A percentile compares a stretch with the other conserved stretches of the same genome.
Evolutionary conservation across 2,329 filamentous ascomycete genomes (phyloP).

Genomic region (Amauroascus verrucosus): DNA sequence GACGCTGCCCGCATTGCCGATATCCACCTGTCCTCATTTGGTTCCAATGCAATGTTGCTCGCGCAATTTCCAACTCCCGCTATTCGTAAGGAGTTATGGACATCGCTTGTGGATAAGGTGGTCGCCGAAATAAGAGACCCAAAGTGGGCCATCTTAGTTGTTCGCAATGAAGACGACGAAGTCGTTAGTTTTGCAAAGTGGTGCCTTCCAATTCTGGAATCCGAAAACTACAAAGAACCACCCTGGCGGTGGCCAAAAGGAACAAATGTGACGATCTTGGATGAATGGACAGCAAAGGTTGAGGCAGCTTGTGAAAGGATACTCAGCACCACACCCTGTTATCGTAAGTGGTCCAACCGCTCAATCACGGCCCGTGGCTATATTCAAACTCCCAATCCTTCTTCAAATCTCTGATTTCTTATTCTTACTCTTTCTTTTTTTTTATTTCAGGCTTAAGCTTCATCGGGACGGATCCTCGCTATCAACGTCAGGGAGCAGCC

Average conservation of each 20-base stretch:
- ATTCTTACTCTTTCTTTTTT: background rate
- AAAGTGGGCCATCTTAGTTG: slow-evolving; percentile 16
- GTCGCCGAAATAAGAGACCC: slow-evolving; percentile 17
- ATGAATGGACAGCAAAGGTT: slow-evolving; percentile 15
- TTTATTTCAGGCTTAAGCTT: slow-evolving; percentile 17
- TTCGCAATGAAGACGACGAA: slow-evolving; percentile 3
- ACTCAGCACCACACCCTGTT: slow-evolving; percentile 11
- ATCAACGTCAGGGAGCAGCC: slow-evolving; percentile 18
- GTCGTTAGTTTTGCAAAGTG: slow-evolving; percentile 20
- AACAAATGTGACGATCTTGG: slow-evolving; percentile 14
- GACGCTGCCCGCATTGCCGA: slow-evolving; percentile 20
- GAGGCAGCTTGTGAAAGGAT: slow-evolving; percentile 11
- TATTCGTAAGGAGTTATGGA: slow-evolving; percentile 16
- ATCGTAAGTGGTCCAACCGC: background rate
- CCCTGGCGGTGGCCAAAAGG: slow-evolving; percentile 19
- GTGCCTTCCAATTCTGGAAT: slow-evolving; percentile 12
- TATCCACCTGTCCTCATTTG: slow-evolving; percentile 22
- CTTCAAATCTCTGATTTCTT: background rate
- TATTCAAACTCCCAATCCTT: too few relatives aligned
- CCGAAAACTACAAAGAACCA: slow-evolving; percentile 14
- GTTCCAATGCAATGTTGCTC: slow-evolving; percentile 18
- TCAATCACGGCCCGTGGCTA: too few relatives aligned
- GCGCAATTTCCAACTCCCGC: slow-evolving; percentile 21
- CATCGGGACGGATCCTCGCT: slow-evolving; percentile 16
- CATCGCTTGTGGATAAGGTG: slow-evolving; percentile 16